Base-by-base conservation (phyloP, 805 yeast genomes). In the Candida michaelii region DNA sequence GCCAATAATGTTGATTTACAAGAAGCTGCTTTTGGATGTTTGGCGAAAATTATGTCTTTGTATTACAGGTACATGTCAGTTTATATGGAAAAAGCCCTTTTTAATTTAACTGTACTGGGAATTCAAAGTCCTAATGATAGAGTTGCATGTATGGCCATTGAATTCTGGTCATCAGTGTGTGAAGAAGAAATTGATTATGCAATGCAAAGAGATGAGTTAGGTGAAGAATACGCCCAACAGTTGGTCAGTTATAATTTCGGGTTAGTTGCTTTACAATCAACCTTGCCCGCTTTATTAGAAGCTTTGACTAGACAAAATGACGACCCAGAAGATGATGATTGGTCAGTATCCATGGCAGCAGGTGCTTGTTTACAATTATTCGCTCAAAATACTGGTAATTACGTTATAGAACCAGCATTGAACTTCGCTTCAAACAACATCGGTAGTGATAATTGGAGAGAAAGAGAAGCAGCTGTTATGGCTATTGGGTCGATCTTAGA, bases 131-230 rank as follows among this genome's bases (percentile, higher is more conserved):
- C 68, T 25, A 85, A 88, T 66, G 95, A 86, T 55, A 79, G 79
- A 54, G 98, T 93, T 23, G 85, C 97, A 1, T 89, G 97, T 60
- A 90, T 91, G 97, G 97, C 99, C 23, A 93, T 93, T 44, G 99
- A 93, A 69, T 91, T 93, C 63, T 93, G 99, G 99, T 82, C 91
- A 46, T 89, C 99, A n/a, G 93, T 93, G n/a, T 90, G 98, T 71
- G 99, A 93, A 69, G 97, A 85, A 59, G 99, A 93, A 65, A 74
- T 86, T 49, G 97, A 88, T 49, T 81, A 87, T 46, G 79, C 85
- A 13, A 64, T 79, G 45, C 87, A 82, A 58, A 71, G 78, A 50
- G 82, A 81, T 36, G 89, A 84, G 52, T 40, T 46, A n/a, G 51
- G 50, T 35, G 43, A 34, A n/a, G 54, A 46, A 13, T 54, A 51